Conservation (phyloP, 805 yeast genomes). For the Lachancea lanzarotensis region DNA sequence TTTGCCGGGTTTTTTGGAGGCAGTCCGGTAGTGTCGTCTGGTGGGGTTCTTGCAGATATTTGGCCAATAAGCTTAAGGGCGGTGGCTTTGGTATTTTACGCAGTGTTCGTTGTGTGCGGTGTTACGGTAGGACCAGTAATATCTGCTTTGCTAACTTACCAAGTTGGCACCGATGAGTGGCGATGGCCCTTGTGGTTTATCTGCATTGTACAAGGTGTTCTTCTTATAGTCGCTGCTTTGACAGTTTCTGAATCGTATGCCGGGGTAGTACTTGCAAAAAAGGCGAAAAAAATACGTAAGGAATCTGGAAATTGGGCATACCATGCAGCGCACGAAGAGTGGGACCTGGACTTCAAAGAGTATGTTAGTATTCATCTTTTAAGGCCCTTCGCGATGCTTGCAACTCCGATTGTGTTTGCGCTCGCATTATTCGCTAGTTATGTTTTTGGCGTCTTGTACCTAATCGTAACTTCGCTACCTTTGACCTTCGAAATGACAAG, state of each 20-base stretch:
- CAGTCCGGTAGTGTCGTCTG: conserved; percentile 1
- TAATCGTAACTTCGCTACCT: background rate
- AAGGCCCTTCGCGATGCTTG: conserved; percentile 1
- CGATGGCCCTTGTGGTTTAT: conserved; percentile 1
- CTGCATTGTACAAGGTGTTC: background rate
- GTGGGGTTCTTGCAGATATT: conserved; percentile 1
- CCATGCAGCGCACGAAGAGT: background rate
- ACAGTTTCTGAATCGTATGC: conserved; percentile 59
- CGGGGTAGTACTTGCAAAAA: conserved; percentile 44
- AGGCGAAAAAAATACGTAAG: conserved; percentile 49
- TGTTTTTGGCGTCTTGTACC: background rate
- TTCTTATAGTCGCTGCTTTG: conserved; percentile 15
- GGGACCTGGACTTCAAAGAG: background rate
- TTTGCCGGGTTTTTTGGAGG: conserved; percentile 1
- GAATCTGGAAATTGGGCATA: conserved; percentile 1
- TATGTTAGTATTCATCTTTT: background rate
- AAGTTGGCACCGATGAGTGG: conserved; percentile 1
- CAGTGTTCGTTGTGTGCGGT: background rate
- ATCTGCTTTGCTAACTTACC: conserved; percentile 1
- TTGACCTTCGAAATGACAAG: conserved; percentile 1
- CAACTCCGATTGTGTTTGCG: background rate
- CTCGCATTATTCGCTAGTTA: background rate
- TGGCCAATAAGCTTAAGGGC: conserved; percentile 1
- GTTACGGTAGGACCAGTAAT: conserved; percentile 1
- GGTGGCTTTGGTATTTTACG: conserved; percentile 1